A percentile compares a stretch with the other conserved stretches of the same genome.
phyloP scores from a whole-genome alignment of 1,284 basidiomycete species.

The Cutaneotrichosporon sp. region DNA sequence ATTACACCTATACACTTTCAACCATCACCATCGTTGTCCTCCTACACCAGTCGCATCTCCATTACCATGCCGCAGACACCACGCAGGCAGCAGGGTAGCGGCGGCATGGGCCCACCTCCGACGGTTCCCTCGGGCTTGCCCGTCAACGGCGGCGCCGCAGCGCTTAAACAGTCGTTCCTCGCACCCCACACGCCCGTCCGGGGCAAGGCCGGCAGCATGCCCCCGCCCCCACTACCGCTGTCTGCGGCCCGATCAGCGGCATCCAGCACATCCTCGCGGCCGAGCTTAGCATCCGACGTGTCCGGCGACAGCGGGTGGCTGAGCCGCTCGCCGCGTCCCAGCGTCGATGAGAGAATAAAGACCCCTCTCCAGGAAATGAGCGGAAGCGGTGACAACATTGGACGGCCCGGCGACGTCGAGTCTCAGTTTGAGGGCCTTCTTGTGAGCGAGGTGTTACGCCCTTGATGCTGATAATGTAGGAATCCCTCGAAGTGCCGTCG shows the following conservation, averaged over 20 bases:
- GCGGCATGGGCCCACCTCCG: neutral
- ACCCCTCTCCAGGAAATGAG: slow-evolving; percentile 15
- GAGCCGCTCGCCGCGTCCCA: neutral
- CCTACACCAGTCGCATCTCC: slow-evolving; percentile 3
- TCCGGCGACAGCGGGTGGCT: neutral
- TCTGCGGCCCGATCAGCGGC: slow-evolving; percentile 4
- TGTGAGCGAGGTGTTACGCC: slow-evolving; percentile 17
- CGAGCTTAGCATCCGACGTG: slow-evolving; percentile 12
- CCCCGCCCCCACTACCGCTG: slow-evolving; percentile 13
- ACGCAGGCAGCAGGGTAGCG: neutral
- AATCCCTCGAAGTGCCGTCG: slow-evolving; percentile 38
- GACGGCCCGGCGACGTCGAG: slow-evolving; percentile 26
- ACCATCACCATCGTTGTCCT: neutral
- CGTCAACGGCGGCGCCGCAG: slow-evolving; percentile 2
- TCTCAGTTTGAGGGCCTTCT: slow-evolving; percentile 36
- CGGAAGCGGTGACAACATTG: slow-evolving; percentile 1
- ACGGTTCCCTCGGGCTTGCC: slow-evolving; percentile 4
- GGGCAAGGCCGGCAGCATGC: slow-evolving; percentile 6
- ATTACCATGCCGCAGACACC: slow-evolving; percentile 6
- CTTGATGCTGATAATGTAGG: slow-evolving; percentile 18
- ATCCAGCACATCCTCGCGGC: slow-evolving; percentile 11
- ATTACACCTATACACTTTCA: slow-evolving; percentile 2
- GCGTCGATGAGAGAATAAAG: slow-evolving; percentile 14
- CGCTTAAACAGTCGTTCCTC: neutral
- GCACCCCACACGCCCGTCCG: neutral